Conservation (phyloP, 352 stramenopile genomes). For the Halophytophthora polymorphica region DNA sequence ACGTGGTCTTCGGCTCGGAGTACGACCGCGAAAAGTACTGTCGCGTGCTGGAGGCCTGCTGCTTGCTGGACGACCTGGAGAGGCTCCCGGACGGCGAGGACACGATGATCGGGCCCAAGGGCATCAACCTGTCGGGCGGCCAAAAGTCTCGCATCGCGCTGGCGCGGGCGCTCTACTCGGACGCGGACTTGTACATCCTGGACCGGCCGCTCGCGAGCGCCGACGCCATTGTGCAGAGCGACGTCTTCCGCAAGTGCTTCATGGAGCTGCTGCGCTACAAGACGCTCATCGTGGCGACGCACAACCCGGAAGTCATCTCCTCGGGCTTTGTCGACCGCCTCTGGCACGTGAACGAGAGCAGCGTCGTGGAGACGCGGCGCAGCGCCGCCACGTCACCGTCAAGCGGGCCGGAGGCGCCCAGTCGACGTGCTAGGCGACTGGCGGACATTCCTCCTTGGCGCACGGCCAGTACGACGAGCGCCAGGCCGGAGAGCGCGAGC, state of each 20-base stretch:
- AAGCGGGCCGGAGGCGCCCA: background rate
- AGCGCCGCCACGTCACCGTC: slow-evolving; percentile 2
- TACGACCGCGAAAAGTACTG: slow-evolving; percentile 45
- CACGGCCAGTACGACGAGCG: background rate
- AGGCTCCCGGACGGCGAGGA: slow-evolving; percentile 27
- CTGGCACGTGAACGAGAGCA: slow-evolving; percentile 21
- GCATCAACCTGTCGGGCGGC: slow-evolving; percentile 29
- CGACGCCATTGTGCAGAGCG: slow-evolving; percentile 34
- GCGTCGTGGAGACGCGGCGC: slow-evolving; percentile 20
- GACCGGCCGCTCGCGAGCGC: slow-evolving; percentile 30
- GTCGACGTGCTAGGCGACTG: slow-evolving; percentile 26
- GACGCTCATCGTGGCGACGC: slow-evolving; percentile 87
- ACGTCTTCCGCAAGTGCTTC: slow-evolving; percentile 46
- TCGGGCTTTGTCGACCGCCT: slow-evolving; percentile 37
- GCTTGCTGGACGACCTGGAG: slow-evolving; percentile 45
- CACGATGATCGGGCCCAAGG: slow-evolving; percentile 33
- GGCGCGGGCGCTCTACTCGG: slow-evolving; percentile 33
- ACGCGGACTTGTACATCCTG: slow-evolving; percentile 36
- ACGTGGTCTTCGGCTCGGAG: slow-evolving; percentile 90
- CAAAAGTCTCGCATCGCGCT: slow-evolving; percentile 36
- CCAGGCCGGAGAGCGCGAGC: slow-evolving; percentile 4
- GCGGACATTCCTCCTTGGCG: slow-evolving; percentile 35
- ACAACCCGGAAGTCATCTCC: slow-evolving; percentile 75
- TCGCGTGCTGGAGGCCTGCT: slow-evolving; percentile 42
- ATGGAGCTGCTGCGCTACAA: slow-evolving; percentile 37